Conservation (phyloP, 768 basidiomycete species). For the Collybia mongolica region DNA sequence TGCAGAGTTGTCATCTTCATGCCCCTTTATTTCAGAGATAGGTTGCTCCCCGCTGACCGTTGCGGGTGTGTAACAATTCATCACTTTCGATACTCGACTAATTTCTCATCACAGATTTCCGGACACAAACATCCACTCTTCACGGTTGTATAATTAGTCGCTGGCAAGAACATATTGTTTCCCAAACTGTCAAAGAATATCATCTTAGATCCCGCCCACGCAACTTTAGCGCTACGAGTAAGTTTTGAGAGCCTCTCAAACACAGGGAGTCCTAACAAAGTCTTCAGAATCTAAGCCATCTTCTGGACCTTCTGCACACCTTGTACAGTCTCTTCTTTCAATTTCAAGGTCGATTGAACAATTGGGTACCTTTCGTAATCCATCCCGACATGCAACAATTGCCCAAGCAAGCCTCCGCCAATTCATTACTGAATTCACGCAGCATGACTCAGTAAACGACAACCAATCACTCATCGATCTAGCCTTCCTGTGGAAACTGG, state of each 20-base stretch:
- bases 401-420: slow-evolving; percentile 36
- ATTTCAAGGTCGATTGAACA: slow-evolving; percentile 54
- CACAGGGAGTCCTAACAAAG: neutral
- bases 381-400: slow-evolving; percentile 29
- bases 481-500: slow-evolving; percentile 44
- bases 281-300: slow-evolving; percentile 10
- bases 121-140: slow-evolving; percentile 34
- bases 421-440: slow-evolving; percentile 34
- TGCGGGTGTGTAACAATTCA: slow-evolving; percentile 14
- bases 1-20: slow-evolving; percentile 44
- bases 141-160: slow-evolving; percentile 45
- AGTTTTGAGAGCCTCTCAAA: slow-evolving; percentile 1
- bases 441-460: slow-evolving; percentile 23
- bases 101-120: slow-evolving; percentile 43
- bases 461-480: slow-evolving; percentile 43
- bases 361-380: slow-evolving; percentile 47
- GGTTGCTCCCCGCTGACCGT: slow-evolving; percentile 36
- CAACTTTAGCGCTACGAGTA: slow-evolving; percentile 22
- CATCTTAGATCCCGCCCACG: slow-evolving; percentile 15
- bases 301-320: slow-evolving; percentile 48
- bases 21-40: slow-evolving; percentile 41
- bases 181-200: slow-evolving; percentile 27
- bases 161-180: slow-evolving; percentile 52
- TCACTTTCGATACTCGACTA: neutral
- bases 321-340: slow-evolving; percentile 53